Percentiles rank a stretch among this genome's conserved stretches.
These are phyloP conservation scores for Nissolia schottii DNA, from an alignment of 306 rosid genomes.

Conservation along the genomic window DNA sequence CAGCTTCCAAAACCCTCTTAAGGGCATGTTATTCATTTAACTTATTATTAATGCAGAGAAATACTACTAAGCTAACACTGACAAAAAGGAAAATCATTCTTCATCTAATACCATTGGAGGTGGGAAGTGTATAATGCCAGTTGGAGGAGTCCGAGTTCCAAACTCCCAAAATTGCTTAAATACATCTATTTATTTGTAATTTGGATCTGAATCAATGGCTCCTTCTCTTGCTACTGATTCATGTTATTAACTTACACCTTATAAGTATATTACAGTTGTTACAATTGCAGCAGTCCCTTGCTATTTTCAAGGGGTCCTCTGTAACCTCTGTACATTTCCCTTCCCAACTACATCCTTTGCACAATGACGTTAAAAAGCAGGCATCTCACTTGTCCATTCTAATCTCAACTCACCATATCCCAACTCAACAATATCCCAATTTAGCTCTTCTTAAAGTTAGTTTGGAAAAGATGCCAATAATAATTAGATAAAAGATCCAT, in stretches of 20 bases:
- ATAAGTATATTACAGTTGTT: neutral
- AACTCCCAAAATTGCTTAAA: neutral
- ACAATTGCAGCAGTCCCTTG: neutral
- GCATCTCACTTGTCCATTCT: neutral
- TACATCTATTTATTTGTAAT: neutral
- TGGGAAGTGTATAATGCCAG: neutral
- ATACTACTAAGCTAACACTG: no score
- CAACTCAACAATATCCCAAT: neutral
- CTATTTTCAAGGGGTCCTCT: neutral
- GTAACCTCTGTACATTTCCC: neutral
- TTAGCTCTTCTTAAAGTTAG: neutral
- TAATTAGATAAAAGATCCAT: slow-evolving; percentile 20
- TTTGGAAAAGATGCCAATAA: neutral
- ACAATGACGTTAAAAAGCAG: neutral
- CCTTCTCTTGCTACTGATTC: neutral
- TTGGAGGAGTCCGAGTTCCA: neutral
- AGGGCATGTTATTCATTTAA: neutral
- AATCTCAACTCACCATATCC: slow-evolving; percentile 1
- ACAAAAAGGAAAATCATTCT: neutral
- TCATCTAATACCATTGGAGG: neutral
- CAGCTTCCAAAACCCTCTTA: neutral
- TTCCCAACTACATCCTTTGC: neutral
- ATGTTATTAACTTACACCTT: neutral
- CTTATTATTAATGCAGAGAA: neutral
- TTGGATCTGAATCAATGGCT: neutral